Evolutionary conservation across 306 rosid species (phyloP), one percentile per base, ranked within the genome.

Genomic region (Mimosa bimucronata): DNA sequence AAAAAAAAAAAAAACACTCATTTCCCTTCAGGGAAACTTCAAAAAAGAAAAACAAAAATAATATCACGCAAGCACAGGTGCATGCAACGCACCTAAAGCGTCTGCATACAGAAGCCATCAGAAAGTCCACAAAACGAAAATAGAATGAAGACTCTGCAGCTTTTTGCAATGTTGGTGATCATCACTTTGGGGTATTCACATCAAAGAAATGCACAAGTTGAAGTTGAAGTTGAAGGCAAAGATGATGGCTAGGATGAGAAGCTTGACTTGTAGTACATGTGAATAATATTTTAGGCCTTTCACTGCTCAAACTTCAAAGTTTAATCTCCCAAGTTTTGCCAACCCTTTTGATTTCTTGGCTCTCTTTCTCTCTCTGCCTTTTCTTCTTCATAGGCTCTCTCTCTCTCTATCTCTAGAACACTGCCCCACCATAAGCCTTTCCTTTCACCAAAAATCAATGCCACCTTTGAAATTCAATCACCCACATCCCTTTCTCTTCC

Each of bases 361-460:
- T 46, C 16, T 50, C 21, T 15, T 8, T 5, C 14, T 65, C 11
- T 73, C 69, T 60, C 73, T 77, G 77, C 28, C 69, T 80, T 80
- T 73, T 60, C 77, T 78, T 72, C 74, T 75, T 72, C 74, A 73
- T 62, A 52, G 44, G 80, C 29, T 55, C 62, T 2, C 68, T 55
- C 62, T 2, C 68, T 34, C 38, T 34, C 38, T 34, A 34, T 34
- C 38, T 75, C 68, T 81, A 55, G 21, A 83, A 55, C 58, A 80
- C 19, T 87, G 92, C 77, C 94, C 93, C 97, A 89, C 92, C 86
- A 70, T n/a, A 42, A 75, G 60, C 80, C 79, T 78, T 31, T 81
- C 65, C 74, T 86, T 85, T 82, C 80, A 69, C 85, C 83, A 79
- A 85, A 71, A 86, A 80, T 81, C 88, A 88, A 80, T 83, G 81